These are phyloP conservation scores for Fusarium nurragi DNA, from an alignment of 2,329 filamentous ascomycete species.

Conservation along the genomic window DNA sequence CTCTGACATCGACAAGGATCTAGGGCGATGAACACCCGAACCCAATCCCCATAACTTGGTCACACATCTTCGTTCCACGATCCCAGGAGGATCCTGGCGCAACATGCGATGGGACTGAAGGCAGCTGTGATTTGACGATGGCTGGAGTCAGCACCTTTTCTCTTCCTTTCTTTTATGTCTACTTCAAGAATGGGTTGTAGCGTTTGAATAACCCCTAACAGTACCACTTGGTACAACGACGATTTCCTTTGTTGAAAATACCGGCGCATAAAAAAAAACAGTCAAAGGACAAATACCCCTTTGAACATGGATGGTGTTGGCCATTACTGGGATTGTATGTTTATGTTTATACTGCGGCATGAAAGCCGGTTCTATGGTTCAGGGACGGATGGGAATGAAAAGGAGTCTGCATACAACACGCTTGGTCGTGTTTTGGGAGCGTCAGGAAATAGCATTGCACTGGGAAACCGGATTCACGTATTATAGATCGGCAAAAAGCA, in stretches of 20 bases:
- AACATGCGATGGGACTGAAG: slow-evolving; percentile 29
- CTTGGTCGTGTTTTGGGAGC: slow-evolving; percentile 41
- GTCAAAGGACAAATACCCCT: slow-evolving; percentile 48
- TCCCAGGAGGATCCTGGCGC: slow-evolving; percentile 37
- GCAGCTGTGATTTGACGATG: slow-evolving; percentile 34
- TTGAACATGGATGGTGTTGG: slow-evolving; percentile 43
- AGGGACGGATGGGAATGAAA: slow-evolving; percentile 38
- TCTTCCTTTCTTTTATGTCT: slow-evolving; percentile 15
- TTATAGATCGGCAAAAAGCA: slow-evolving; percentile 45
- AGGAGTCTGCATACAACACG: slow-evolving; percentile 43
- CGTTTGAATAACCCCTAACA: slow-evolving; percentile 36
- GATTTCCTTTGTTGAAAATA: slow-evolving; percentile 42
- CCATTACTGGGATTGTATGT: slow-evolving; percentile 36
- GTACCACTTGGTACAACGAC: slow-evolving; percentile 28
- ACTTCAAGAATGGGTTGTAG: slow-evolving; percentile 32
- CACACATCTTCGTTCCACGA: slow-evolving; percentile 30
- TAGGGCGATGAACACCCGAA: slow-evolving; percentile 8
- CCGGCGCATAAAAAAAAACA: slow-evolving; percentile 47
- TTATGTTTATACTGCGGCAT: slow-evolving; percentile 30
- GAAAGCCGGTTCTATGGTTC: slow-evolving; percentile 29
- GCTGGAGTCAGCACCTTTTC: slow-evolving; percentile 12
- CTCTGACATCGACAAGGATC: slow-evolving; percentile 29
- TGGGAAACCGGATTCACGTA: slow-evolving; percentile 39
- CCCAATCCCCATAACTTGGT: slow-evolving; percentile 8
- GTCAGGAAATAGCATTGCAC: slow-evolving; percentile 40